These are phyloP conservation scores for Incumbomyces lentus DNA, from an alignment of 2,329 filamentous ascomycete genomes.

Conservation along the genomic window DNA sequence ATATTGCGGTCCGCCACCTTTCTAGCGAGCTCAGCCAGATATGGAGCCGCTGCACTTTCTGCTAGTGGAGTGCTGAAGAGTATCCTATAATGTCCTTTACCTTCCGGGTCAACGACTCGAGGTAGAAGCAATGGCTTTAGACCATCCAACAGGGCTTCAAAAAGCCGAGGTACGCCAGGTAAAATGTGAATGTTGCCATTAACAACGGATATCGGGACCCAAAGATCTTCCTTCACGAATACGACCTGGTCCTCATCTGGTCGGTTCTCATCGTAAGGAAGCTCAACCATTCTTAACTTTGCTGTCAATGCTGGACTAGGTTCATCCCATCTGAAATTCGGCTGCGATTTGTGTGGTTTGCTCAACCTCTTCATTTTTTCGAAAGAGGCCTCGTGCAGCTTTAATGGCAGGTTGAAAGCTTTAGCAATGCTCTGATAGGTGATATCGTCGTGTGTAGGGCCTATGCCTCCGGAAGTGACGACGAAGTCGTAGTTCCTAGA, in stretches of 20 bases:
- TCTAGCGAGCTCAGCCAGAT: slow-evolving; percentile 67
- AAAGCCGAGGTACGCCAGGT: slow-evolving; percentile 78
- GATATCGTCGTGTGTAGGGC: slow-evolving; percentile 94
- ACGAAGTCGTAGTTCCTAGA: slow-evolving; percentile 85
- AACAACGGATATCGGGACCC: slow-evolving; percentile 82
- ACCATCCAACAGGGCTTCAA: slow-evolving; percentile 66
- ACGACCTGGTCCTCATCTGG: slow-evolving; percentile 61
- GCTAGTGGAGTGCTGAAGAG: slow-evolving; percentile 78
- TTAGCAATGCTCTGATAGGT: slow-evolving; percentile 91
- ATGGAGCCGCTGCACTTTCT: slow-evolving; percentile 76
- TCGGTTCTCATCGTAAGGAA: slow-evolving; percentile 63
- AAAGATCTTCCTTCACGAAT: slow-evolving; percentile 70
- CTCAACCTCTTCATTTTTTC: slow-evolving; percentile 75
- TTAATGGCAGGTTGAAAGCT: slow-evolving; percentile 67
- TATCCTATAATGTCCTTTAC: slow-evolving; percentile 67
- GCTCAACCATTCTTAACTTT: slow-evolving; percentile 79
- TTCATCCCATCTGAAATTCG: slow-evolving; percentile 72
- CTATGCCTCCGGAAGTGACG: slow-evolving; percentile 89
- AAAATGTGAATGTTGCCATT: slow-evolving; percentile 92
- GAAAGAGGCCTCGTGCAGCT: slow-evolving; percentile 66
- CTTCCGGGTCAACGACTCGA: slow-evolving; percentile 67
- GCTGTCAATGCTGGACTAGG: slow-evolving; percentile 69
- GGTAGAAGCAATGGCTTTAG: slow-evolving; percentile 61
- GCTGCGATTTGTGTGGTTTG: slow-evolving; percentile 60
- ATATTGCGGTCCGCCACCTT: slow-evolving; percentile 65